Base-by-base conservation (phyloP, 176 grass and related monocot genomes). In the Phyllostachys edulis region DNA sequence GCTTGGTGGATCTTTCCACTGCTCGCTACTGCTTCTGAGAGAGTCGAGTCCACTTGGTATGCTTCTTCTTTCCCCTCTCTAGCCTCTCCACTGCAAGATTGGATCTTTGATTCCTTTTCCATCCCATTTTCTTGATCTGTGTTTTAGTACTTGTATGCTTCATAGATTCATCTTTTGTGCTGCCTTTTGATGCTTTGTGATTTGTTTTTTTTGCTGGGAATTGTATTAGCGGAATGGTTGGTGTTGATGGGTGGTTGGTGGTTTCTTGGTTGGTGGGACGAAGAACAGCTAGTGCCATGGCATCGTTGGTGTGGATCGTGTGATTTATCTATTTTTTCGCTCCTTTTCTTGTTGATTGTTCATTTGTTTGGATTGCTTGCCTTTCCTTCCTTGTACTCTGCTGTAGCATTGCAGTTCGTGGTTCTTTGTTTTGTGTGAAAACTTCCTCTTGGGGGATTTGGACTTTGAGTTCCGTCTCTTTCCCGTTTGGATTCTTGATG, bases 41-140 rank as follows among this genome's bases (percentile, higher is more conserved):
- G 61, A 66, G 50, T 69, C 52, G 45, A 67, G 45, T 67, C 63
- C 62, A 80, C 85, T 72, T 70, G 63, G 89, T 90, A 87, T 13
- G 80, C 54, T 60, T 46, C 41, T 77, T 66, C 69, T 71, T 79
- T 20, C 3, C 15, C 77, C 16, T 42, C 27, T 38, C 62, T 47
- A 24, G 24, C 40, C 9, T 10, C 69, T 62, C 56, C 36, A 24
- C 69, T 18, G 37, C 79, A 39, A 68, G 84, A 79, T 83, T 67
- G 84, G 67, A 87, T 79, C 79, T 90, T 83, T 61, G 73, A 6
- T 75, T 71, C 10, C 47, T 60, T 54, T 65, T 36, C 37, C 18
- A 0, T 50, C 29, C 60, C n/a, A n/a, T 55, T 90, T 83, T 75
- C 29, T 86, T 85, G 64, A 64, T 77, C 45, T 26, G 5, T 63